These are phyloP conservation scores for Cutaneotrichosporon cyanovorans DNA, from an alignment of 1,284 basidiomycete genomes.

Conservation along the genomic window DNA sequence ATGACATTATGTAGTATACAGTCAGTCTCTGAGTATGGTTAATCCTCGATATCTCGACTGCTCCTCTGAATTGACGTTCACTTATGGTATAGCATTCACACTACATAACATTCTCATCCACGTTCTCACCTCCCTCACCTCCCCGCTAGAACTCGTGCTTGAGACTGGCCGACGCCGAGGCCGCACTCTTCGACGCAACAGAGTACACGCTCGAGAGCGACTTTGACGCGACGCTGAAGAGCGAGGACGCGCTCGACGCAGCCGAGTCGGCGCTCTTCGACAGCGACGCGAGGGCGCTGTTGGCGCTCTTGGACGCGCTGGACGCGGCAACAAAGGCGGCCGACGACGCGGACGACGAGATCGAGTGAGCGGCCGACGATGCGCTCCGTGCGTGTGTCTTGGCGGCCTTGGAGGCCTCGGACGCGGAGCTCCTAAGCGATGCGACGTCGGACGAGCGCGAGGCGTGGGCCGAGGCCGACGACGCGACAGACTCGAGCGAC, in stretches of 20 bases:
- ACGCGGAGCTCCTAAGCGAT: conserved; percentile 32
- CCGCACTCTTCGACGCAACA: conserved; percentile 29
- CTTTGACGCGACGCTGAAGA: conserved; percentile 22
- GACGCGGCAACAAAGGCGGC: conserved; percentile 34
- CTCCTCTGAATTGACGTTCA: too few species aligned
- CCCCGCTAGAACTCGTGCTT: conserved; percentile 10
- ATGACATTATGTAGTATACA: too few species aligned
- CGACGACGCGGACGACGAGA: conserved; percentile 33
- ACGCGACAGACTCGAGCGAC: conserved; percentile 34
- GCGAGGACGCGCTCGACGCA: conserved; percentile 19
- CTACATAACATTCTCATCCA: background rate
- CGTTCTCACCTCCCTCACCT: too few species aligned
- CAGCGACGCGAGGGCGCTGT: conserved; percentile 28
- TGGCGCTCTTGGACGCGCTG: conserved; percentile 25
- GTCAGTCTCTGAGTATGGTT: too few species aligned
- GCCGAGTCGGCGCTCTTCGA: conserved; percentile 29
- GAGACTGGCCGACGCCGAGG: conserved; percentile 14
- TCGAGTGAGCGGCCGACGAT: conserved; percentile 39
- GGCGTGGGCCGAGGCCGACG: conserved; percentile 29
- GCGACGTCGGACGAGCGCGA: conserved; percentile 32
- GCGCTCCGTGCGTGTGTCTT: conserved; percentile 39
- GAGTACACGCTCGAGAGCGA: conserved; percentile 22
- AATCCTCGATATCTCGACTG: too few species aligned
- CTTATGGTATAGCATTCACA: too few species aligned
- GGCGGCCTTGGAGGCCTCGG: conserved; percentile 37